These are phyloP conservation scores for Citrullus amarus DNA, from an alignment of 306 rosid species.

Conservation along the genomic window DNA sequence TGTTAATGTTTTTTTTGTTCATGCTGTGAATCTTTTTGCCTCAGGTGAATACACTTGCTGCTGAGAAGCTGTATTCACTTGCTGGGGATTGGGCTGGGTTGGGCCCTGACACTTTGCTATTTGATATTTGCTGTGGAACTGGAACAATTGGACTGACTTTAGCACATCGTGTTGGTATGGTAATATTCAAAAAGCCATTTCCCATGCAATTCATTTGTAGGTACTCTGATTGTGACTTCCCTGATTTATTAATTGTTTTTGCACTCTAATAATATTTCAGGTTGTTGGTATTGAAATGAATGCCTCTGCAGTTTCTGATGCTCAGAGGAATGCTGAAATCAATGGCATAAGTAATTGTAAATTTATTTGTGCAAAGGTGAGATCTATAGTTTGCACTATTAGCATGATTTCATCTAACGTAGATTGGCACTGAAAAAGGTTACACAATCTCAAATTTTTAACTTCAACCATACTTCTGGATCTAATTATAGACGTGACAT, in stretches of 20 bases:
- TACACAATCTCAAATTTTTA: not conserved
- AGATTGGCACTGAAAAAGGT: not conserved
- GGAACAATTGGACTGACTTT: slow-evolving; percentile 97
- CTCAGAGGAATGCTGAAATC: slow-evolving; percentile 77
- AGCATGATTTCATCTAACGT: slow-evolving; percentile 2
- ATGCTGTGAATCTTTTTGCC: not conserved
- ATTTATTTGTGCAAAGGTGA: slow-evolving; percentile 86
- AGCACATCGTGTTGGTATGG: slow-evolving; percentile 95
- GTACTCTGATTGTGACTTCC: not conserved
- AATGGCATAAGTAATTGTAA: slow-evolving; percentile 79
- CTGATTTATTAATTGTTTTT: slow-evolving; percentile 10
- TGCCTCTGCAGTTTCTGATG: slow-evolving; percentile 85
- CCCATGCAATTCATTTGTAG: not conserved
- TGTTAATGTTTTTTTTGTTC: not conserved
- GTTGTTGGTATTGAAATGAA: slow-evolving; percentile 98
- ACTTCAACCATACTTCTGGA: not conserved
- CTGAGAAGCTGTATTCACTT: slow-evolving; percentile 88
- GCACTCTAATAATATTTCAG: slow-evolving; percentile 24
- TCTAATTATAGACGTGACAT: not conserved
- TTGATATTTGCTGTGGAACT: slow-evolving; percentile 94
- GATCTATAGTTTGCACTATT: slow-evolving; percentile 6
- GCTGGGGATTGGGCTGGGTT: slow-evolving; percentile 97
- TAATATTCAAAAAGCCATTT: slow-evolving; percentile 36
- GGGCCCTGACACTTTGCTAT: slow-evolving; percentile 80
- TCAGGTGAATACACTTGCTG: slow-evolving; percentile 91